A percentile compares a stretch with the other conserved stretches of the same genome.
These are phyloP conservation scores for Thalassiosira hispida DNA, from an alignment of 352 stramenopile genomes.

Conservation along the genomic window DNA sequence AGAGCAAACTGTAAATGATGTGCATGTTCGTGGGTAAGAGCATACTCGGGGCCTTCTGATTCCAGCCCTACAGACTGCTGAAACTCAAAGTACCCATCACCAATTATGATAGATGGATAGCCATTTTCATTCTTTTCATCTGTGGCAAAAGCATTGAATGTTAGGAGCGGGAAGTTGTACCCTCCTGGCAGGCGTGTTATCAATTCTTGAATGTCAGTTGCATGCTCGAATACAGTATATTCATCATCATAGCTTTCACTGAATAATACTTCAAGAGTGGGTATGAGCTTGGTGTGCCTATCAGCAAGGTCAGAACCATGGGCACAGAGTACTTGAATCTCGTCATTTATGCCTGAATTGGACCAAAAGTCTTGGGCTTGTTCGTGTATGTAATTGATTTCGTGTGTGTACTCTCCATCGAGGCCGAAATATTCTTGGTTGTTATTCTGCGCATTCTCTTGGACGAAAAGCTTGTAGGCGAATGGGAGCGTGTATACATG, in stretches of 20 bases:
- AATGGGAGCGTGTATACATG: constrained; percentile 36
- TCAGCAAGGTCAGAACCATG: constrained; percentile 46
- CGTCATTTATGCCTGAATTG: constrained; percentile 16
- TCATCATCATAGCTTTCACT: constrained; percentile 29
- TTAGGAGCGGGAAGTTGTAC: constrained; percentile 44
- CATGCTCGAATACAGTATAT: constrained; percentile 33
- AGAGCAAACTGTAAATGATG: constrained; percentile 44
- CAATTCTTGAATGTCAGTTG: constrained; percentile 44
- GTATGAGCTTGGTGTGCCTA: constrained; percentile 27
- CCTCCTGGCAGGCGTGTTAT: constrained; percentile 29
- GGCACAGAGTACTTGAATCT: constrained; percentile 24
- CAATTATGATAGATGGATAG: constrained; percentile 40
- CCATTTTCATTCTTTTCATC: constrained; percentile 26
- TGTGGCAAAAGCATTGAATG: constrained; percentile 50
- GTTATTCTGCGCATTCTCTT: background rate
- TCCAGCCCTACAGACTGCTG: constrained; percentile 12
- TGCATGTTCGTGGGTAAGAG: constrained; percentile 35
- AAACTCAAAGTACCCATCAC: constrained; percentile 45
- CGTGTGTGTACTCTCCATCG: constrained; percentile 35
- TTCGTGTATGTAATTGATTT: constrained; percentile 34
- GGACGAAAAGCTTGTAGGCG: constrained; percentile 34
- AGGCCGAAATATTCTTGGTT: constrained; percentile 44
- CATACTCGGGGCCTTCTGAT: constrained; percentile 48
- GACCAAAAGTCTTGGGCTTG: constrained; percentile 35
- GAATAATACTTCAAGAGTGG: constrained; percentile 32